These are phyloP conservation scores for Brassica napus DNA, from an alignment of 345 rosid species.

Conservation along the genomic window Da-Ae NC_063437.1:5112001-5112500, in stretches of 20 bases:
- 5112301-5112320: too few relatives aligned
- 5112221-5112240: neutral
- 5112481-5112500: too few relatives aligned
- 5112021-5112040: too few relatives aligned
- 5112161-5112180: too few relatives aligned
- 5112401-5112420: too few relatives aligned
- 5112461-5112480: too few relatives aligned
- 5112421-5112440: neutral
- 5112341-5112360: neutral
- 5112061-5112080: neutral
- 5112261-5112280: neutral
- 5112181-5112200: neutral
- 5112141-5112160: neutral
- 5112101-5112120: neutral
- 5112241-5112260: neutral
- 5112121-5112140: neutral
- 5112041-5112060: too few relatives aligned
- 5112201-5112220: neutral
- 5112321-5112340: too few relatives aligned
- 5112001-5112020: too few relatives aligned
- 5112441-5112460: neutral
- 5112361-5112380: neutral
- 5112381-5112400: neutral
- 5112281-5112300: neutral
- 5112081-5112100: neutral